A percentile compares a stretch with the other conserved stretches of the same genome.
These are phyloP conservation scores for Bocquillonia castaneifolia DNA, from an alignment of 441 rosid genomes.

Conservation along the genomic window DNA sequence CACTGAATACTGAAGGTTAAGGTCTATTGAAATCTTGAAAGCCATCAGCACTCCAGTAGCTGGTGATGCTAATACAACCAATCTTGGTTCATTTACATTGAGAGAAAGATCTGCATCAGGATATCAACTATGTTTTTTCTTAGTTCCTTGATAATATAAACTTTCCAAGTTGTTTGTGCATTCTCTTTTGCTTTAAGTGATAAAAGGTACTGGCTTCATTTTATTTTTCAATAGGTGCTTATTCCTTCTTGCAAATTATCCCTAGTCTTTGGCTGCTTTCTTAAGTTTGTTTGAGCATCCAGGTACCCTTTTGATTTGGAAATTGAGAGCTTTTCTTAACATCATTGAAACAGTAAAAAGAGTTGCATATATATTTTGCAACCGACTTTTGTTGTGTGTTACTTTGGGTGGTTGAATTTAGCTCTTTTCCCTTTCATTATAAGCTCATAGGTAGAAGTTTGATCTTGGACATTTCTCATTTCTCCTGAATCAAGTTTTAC, in stretches of 20 bases:
- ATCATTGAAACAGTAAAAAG: background rate
- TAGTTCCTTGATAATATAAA: background rate
- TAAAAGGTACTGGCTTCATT: background rate
- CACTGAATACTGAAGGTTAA: background rate
- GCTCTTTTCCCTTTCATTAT: background rate
- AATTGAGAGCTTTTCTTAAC: background rate
- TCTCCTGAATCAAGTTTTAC: too few relatives aligned
- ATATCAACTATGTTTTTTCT: background rate
- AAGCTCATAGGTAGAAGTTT: background rate
- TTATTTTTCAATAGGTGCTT: background rate
- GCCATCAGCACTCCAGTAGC: background rate
- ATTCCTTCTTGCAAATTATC: background rate
- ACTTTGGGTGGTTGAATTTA: background rate
- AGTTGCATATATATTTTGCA: background rate
- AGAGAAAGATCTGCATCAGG: background rate
- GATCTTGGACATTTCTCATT: too few relatives aligned
- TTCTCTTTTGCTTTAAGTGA: background rate
- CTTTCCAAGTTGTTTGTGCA: background rate
- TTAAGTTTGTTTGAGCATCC: background rate
- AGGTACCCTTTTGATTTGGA: background rate
- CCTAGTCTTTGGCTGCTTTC: background rate
- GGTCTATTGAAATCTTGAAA: background rate
- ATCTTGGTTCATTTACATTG: background rate
- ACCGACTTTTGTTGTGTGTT: too few relatives aligned
- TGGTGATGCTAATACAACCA: background rate